Evolutionary conservation across 306 rosid species (phyloP), one percentile per base, ranked within the genome.

Genomic region (Castanopsis chinensis): DNA sequence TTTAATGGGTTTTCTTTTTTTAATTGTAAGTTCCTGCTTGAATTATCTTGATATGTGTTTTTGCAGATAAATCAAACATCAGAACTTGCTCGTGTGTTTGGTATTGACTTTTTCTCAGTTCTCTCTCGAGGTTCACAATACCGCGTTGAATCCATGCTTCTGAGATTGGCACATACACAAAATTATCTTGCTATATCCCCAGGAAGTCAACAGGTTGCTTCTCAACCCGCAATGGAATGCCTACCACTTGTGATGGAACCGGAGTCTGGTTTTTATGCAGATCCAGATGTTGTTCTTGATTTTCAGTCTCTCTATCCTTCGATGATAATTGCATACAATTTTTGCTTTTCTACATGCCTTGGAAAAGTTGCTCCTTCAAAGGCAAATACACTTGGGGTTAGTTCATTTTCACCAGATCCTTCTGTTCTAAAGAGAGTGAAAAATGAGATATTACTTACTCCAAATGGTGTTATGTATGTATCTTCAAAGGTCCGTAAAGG

Each of bases 191-290:
- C 97, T 53, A 83, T 94, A 75, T 94, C 99, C 71, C 99, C 99
- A 25, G 97, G 99, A 82, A 87, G 78, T 49, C 91, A 89, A 82
- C 99, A 94, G 97, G 97, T 94, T 77, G 99, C 97, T 85, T 94
- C 97, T 81, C 99, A 94, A 82, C 97, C 99, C 85, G 97, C 99
- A 75, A 94, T 94, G 97, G 97, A 94, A 80, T 94, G 99, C 81
- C 83, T 90, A 52, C 99, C 99, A 21, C 93, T 94, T 82, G 97
- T 94, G 37, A 94, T 94, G 99, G 99, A 94, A 86, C 99, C 99
- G 13, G 91, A 91, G 81, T 92, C 99, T 75, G 93, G 94, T 85
- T 94, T 94, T 88, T 94, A 92, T 90, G 89, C 95, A 59, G 95
- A 94, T 78, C 99, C 97, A 12, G 99, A 92, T 75, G 86, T 92